These are phyloP conservation scores for Camelina sativa DNA, from an alignment of 345 rosid species.

Conservation along the genomic window DNA sequence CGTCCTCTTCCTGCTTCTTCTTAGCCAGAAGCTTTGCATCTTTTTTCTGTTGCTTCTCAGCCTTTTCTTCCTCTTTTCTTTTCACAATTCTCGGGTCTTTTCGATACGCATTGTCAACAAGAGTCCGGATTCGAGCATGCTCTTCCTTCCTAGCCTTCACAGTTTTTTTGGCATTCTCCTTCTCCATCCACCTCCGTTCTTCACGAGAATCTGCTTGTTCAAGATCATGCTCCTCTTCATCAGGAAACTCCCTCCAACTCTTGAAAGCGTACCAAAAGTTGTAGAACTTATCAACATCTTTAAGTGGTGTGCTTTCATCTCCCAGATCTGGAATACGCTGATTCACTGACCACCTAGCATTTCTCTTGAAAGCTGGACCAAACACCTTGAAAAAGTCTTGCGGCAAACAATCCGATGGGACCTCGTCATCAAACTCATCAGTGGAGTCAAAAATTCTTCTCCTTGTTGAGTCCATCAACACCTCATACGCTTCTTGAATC, in stretches of 20 bases:
- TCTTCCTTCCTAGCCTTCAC: conserved; percentile 96
- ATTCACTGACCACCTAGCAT: conserved; percentile 92
- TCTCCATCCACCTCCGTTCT: conserved; percentile 99
- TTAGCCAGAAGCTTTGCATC: conserved; percentile 83
- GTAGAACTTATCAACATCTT: conserved; percentile 83
- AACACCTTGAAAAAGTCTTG: conserved; percentile 96
- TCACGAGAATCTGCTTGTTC: conserved; percentile 98
- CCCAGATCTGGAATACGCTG: conserved; percentile 84
- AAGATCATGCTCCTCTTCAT: conserved; percentile 91
- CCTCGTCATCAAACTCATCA: conserved; percentile 97
- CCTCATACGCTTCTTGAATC: conserved; percentile 95
- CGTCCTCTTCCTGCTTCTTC: conserved; percentile 88
- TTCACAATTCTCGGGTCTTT: conserved; percentile 85
- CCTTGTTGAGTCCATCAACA: conserved; percentile 82
- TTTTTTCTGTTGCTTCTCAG: conserved; percentile 89
- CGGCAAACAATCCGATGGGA: conserved; percentile 82
- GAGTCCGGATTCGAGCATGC: conserved; percentile 77
- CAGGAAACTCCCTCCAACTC: conserved; percentile 99
- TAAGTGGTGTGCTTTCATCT: conserved; percentile 63
- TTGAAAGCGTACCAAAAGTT: conserved; percentile 88
- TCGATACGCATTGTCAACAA: conserved; percentile 91
- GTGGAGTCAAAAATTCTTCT: conserved; percentile 94
- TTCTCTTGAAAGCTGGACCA: conserved; percentile 96
- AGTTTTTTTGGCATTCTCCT: conserved; percentile 86
- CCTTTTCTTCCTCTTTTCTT: conserved; percentile 86